phyloP scores from a whole-genome alignment of 176 grass and related monocot species.

The Avena atlantica region DNA sequence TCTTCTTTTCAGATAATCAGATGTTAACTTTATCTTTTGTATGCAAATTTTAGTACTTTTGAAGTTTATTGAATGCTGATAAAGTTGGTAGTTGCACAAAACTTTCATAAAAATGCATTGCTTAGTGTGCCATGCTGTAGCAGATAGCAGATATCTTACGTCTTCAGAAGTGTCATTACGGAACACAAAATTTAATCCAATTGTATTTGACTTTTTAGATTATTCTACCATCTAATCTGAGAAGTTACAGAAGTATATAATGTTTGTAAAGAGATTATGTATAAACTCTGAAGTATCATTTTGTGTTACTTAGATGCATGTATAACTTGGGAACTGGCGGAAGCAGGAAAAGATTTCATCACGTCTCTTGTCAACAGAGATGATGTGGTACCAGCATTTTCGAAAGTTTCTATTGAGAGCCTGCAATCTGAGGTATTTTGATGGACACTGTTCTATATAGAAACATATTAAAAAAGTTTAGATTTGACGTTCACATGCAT shows the following conservation, averaged over 20 bases:
- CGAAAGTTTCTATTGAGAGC: conserved; percentile 67
- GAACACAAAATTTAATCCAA: neutral
- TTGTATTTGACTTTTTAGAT: neutral
- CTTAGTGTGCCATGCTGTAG: neutral
- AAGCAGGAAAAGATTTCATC: conserved; percentile 79
- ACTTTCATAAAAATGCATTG: neutral
- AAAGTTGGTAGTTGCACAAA: neutral
- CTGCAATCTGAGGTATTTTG: conserved; percentile 69
- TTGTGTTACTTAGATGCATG: conserved; percentile 69
- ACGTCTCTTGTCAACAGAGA: conserved; percentile 88
- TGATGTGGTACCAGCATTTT: conserved; percentile 82
- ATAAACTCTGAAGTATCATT: conserved; percentile 32
- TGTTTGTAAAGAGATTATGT: conserved; percentile 8
- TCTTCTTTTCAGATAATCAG: conserved; percentile 7
- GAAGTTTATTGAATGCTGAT: neutral
- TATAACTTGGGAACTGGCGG: conserved; percentile 87
- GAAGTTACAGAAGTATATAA: neutral
- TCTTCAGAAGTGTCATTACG: neutral
- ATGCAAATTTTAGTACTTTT: neutral
- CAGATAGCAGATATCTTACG: neutral
- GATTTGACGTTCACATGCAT: neutral
- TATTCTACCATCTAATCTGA: conserved; percentile 17
- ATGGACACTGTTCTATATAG: neutral
- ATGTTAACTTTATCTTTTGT: neutral
- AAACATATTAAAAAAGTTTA: neutral